Conservation (phyloP, 176 grass and related monocot genomes). For the Oryza rufipogon region DNA sequence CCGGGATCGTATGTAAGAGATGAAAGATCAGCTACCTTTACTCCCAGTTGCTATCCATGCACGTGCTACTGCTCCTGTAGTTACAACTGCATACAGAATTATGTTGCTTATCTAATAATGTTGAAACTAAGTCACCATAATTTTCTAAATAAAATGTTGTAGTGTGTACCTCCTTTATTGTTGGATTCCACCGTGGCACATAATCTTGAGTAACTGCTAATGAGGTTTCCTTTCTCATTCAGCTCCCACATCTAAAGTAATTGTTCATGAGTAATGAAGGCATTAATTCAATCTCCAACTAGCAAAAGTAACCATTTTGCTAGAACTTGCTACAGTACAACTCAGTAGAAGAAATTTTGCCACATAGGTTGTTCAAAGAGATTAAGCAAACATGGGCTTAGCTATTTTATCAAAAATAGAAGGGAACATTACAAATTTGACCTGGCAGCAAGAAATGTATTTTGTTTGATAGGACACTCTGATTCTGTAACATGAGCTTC, state of each 20-base stretch:
- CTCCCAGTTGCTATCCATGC: conserved; percentile 86
- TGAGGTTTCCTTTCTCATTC: conserved; percentile 84
- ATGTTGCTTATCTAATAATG: conserved; percentile 19
- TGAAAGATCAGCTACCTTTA: conserved; percentile 59
- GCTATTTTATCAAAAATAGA: background rate
- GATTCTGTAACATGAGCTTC: background rate
- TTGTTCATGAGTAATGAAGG: conserved; percentile 18
- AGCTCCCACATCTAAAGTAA: conserved; percentile 79
- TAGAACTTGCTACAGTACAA: background rate
- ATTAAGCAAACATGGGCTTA: background rate
- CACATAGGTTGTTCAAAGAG: background rate
- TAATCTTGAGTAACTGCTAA: conserved; percentile 83
- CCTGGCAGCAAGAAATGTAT: background rate
- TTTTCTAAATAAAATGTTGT: conserved; percentile 25
- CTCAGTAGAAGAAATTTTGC: background rate
- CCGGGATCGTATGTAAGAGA: background rate
- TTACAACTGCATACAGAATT: conserved; percentile 49
- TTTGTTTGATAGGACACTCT: background rate
- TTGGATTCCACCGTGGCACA: conserved; percentile 63
- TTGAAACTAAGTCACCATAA: conserved; percentile 1
- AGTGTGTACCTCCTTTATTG: conserved; percentile 40
- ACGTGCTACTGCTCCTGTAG: conserved; percentile 49
- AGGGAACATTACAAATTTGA: background rate
- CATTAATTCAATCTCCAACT: conserved; percentile 9
- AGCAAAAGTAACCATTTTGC: background rate